Base-by-base conservation (phyloP, 2,329 filamentous ascomycete species). In the Beauveria bassiana region DNA sequence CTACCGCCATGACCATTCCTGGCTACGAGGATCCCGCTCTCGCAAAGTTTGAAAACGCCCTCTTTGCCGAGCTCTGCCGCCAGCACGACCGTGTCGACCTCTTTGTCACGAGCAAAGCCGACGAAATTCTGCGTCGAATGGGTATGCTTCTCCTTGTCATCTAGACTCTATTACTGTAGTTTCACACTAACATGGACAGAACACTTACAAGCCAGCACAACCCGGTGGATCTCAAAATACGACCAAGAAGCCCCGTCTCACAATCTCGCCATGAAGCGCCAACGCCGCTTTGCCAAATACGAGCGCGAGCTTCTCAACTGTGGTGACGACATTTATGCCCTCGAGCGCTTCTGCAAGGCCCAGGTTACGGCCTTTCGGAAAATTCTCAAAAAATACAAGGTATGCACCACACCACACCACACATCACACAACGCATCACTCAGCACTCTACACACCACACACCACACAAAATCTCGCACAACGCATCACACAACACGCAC, bases 361-460 rank as follows among this genome's bases (percentile, higher is more conserved):
- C 91, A 96, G 70, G 80, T 86, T 10, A 83, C 87, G 5, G 91
- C 88, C 4, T 93, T 96, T 68, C 83, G 85, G 61, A 96, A 96
- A 75, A 87, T 96, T 43, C 77, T 93, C 40, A 95, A 93, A 72
- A 96, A 96, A 71, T 93, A 95, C 75, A 83, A 80, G 78, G 83
- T 84, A 74, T n/a, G 75, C 61, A 57, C n/a, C 46, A 38, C 34
- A 38, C 34, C 12, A 34, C 31, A 34, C 31, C 2, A 14, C 31
- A 34, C 34, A 14, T 38, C 5, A 38, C 34, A 5, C 34, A 5
- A 38, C 5, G 12, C 12, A 38, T 38, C 10, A 34, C 10, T 12
- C 12, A 4, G 12, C 31, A 12, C 9, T 10, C 28, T 8, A 31
- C 31, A 34, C 31, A 34, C 8, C 9, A 34, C 28, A 34, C 31